A percentile compares a stretch with the other conserved stretches of the same genome.
Conservation (phyloP, 176 grass and related monocot genomes). For the Stipa capillata region DNA sequence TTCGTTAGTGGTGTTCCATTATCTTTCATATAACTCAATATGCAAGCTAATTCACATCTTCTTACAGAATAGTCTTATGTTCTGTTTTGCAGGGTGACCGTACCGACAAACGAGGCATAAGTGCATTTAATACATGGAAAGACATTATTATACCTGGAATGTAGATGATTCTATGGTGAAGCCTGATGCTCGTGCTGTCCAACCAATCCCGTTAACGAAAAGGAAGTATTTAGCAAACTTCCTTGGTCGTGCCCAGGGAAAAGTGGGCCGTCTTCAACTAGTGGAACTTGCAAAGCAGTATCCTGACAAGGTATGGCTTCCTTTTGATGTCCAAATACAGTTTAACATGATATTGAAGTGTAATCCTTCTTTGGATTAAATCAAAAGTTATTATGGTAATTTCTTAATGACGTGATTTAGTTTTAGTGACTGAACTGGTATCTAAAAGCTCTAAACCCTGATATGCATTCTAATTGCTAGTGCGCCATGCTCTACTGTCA, state of each 20-base stretch:
- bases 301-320: slow-evolving; percentile 72
- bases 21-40: neutral
- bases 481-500: neutral
- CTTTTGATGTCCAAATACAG: slow-evolving; percentile 5
- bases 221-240: slow-evolving; percentile 92
- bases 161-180: slow-evolving; percentile 93
- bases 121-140: slow-evolving; percentile 97
- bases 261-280: slow-evolving; percentile 79
- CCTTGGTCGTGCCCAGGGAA: slow-evolving; percentile 77
- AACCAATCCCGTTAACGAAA: slow-evolving; percentile 60
- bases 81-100: slow-evolving; percentile 72
- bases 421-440: neutral
- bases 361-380: neutral
- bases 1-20: neutral
- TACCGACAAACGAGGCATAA: slow-evolving; percentile 80
- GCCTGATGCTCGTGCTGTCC: slow-evolving; percentile 35
- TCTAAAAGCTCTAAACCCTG: neutral
- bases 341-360: neutral
- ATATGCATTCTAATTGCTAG: neutral
- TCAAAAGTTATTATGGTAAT: neutral
- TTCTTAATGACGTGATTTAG: neutral
- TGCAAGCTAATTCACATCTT: neutral
- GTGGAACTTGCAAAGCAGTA: slow-evolving; percentile 83
- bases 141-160: slow-evolving; percentile 95
- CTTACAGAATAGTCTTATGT: neutral